Conservation (phyloP, 2,329 filamentous ascomycete genomes). For the Massarina eburnea region DNA sequence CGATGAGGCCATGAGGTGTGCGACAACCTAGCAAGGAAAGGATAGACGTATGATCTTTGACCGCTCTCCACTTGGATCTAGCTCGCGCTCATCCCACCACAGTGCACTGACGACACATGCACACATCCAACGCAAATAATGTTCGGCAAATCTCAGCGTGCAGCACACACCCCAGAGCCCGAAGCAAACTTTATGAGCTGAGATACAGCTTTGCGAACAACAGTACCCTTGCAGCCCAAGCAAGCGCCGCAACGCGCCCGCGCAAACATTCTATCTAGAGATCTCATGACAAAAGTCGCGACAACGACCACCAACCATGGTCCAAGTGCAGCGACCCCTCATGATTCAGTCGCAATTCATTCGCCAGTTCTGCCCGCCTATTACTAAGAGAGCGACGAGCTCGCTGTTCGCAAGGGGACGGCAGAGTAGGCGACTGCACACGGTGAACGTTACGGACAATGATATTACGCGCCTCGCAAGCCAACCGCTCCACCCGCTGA, state of each 20-base stretch:
- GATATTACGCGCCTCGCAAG: conserved; percentile 79
- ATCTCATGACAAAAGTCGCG: background rate
- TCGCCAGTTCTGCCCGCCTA: conserved; percentile 34
- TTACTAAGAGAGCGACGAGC: conserved; percentile 15
- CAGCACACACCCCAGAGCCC: background rate
- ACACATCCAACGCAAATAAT: background rate
- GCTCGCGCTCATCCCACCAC: background rate
- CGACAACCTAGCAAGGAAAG: too few species aligned
- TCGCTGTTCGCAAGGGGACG: conserved; percentile 18
- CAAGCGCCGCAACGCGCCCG: background rate
- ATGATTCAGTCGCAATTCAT: conserved; percentile 42
- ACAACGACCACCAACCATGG: conserved; percentile 20
- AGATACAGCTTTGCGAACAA: too few species aligned
- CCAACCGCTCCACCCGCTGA: conserved; percentile 77
- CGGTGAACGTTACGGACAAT: conserved; percentile 60
- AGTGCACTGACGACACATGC: background rate
- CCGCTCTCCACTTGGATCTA: conserved; percentile 1
- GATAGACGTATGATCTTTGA: too few species aligned
- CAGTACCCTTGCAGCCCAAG: background rate
- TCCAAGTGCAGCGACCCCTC: conserved; percentile 36
- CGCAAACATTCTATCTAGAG: background rate
- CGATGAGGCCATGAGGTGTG: too few species aligned
- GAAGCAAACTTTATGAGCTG: background rate
- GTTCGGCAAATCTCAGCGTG: background rate
- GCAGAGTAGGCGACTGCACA: conserved; percentile 34